Evolutionary conservation across 1,139 yeast genomes (phyloP), one percentile per base, ranked within the genome.

Genomic region (Candida buenavistaensis): DNA sequence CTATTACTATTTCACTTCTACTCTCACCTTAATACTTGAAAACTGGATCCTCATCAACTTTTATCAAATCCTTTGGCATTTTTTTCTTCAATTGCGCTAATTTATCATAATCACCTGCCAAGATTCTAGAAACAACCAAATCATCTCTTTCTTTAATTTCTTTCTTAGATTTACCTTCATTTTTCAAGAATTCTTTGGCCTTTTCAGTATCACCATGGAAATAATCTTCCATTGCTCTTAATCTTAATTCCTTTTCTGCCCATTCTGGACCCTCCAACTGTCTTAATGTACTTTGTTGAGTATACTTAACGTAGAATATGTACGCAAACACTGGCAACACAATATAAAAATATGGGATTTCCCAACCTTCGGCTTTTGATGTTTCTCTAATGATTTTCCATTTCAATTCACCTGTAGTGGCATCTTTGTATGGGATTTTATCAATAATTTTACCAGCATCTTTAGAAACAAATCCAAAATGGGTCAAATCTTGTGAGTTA

Each of bases 301-400:
- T 68, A 55, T 69, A 69, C 55, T 70, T 70, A 43, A 72, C 56
- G 52, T 70, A 70, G 33, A 64, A 61, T 29, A 69, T 58, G 44
- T 65, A 70, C 32, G 59, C 55, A 45, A 69, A 68, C 28, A 68
- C 58, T 17, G 85, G 87, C 38, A 94, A 90, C 27, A 85, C 80
- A 54, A 83, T 78, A 47, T 81, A 75, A 57, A 75, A 82, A 63
- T 82, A 84, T 41, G 87, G 72, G 46, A 71, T 69, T 56, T 87
- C 95, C 95, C 95, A 86, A 32, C 95, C 95, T 66, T 86, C 95
- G 26, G 75, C 75, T 57, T 80, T 80, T 51, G 78, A 80, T 40
- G 82, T 77, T 54, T 80, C 89, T 47, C 95, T 74, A 32, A 87
- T 80, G 43, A 86, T 67, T 52, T 80, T 78, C 95, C 95, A 86